A percentile compares a stretch with the other conserved stretches of the same genome.
Conservation (phyloP, 1,139 yeast genomes). For the Yamadazyma mexicana region DNA sequence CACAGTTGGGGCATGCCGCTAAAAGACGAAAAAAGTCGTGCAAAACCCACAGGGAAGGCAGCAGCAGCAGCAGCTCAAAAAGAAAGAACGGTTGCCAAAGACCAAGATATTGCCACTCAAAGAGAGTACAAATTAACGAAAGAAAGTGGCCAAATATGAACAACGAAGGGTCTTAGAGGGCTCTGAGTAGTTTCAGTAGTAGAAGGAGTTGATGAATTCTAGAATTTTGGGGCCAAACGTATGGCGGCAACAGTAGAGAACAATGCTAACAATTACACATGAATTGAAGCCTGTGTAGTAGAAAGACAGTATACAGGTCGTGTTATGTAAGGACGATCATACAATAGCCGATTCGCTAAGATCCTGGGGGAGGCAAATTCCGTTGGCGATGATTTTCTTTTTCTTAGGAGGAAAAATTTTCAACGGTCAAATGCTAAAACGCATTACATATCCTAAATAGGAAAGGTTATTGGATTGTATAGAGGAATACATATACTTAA, state of each 20-base stretch:
- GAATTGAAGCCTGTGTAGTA: not conserved
- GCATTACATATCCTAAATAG: conserved; percentile 1
- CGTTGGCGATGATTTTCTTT: not conserved
- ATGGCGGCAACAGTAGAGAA: not conserved
- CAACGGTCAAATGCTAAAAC: not conserved
- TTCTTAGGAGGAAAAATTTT: not conserved
- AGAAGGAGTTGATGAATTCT: too few species aligned
- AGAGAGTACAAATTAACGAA: too few species aligned
- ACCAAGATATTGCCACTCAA: too few species aligned
- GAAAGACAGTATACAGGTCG: not conserved
- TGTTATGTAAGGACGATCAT: not conserved
- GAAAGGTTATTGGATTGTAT: conserved; percentile 1
- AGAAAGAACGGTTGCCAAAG: too few species aligned
- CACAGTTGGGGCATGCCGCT: not conserved
- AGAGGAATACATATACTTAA: not conserved
- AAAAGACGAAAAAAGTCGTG: too few species aligned
- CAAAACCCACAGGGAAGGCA: too few species aligned
- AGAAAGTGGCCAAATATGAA: too few species aligned
- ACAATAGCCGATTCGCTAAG: not conserved
- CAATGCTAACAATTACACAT: not conserved
- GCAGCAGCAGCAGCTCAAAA: too few species aligned
- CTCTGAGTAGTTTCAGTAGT: too few species aligned
- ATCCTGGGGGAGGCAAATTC: not conserved
- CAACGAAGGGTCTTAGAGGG: too few species aligned
- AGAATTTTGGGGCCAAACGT: not conserved